Base-by-base conservation (phyloP, 192 early-diverging fungal genomes). In the Entrophospora sp. region DNA sequence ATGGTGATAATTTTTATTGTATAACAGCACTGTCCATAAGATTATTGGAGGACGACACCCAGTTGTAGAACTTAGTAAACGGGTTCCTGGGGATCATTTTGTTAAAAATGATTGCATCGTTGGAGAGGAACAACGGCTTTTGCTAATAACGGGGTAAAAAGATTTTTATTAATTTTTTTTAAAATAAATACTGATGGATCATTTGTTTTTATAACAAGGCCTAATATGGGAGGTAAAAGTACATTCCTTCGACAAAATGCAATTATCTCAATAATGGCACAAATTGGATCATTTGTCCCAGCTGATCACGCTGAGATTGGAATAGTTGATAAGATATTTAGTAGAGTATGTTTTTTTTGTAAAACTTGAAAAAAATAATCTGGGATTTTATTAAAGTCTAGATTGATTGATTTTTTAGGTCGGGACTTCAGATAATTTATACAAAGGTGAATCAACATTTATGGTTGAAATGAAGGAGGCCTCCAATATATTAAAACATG, bases 41-140 rank as follows among this genome's bases (percentile, higher is more conserved):
- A 73, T 81, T 44, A 34, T 63, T 3, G 69, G 71, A 13, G 85
- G 85, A 7, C 77, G 85, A 16, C 85, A 87, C 48, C 83, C 83
- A 2, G 78, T 84, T 1, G 83, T 87, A 0, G 85, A 87, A 52
- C 43, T 77, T 58, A 74, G 77, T 53, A 66, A 85, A 18, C 68
- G 81, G 27, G 44, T 43, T 0, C 72, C 73, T 24, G 79, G 75
- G 25, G 68, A 81, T 35, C 76, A 79, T 34, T 85, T 80, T 63
- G 66, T 81, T 2, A 67, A 73, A 27, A 87, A 87, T 28, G 73
- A 79, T 73, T 87, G 85, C 42, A 16, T 52, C 12, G 77, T 84
- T 22, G 73, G 75, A 5, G 57, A 77, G 12, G 42, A 77, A 14
- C 70, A 77, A 20, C 61, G 71, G 7, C 60, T 77, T 24, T 77